These are phyloP conservation scores for Suhomyces bokatorum DNA, from an alignment of 1,139 yeast species.

Conservation along the genomic window DNA sequence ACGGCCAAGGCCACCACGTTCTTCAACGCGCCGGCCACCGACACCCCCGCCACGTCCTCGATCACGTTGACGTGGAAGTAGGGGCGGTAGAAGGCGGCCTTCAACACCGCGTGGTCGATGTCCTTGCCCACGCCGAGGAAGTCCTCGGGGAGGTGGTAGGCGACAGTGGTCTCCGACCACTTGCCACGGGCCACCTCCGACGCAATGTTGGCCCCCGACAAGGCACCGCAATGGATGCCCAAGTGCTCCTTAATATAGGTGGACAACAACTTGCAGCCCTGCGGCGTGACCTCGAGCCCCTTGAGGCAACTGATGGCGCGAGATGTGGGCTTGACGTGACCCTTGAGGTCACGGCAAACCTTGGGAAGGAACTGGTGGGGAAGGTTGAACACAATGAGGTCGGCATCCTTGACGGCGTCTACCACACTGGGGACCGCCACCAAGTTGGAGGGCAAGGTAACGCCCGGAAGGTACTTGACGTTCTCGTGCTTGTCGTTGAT, in stretches of 20 bases:
- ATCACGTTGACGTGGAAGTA: conserved; percentile 52
- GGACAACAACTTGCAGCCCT: conserved; percentile 47
- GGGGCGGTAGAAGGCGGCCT: conserved; percentile 48
- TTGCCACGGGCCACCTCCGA: conserved; percentile 49
- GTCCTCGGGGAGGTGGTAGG: conserved; percentile 42
- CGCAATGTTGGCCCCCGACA: conserved; percentile 52
- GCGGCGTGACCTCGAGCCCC: conserved; percentile 48
- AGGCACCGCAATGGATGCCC: conserved; percentile 48
- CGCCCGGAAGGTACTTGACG: conserved; percentile 48
- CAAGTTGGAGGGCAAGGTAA: conserved; percentile 45
- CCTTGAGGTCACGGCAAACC: conserved; percentile 40
- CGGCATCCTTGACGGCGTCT: conserved; percentile 43
- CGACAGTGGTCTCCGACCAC: conserved; percentile 54
- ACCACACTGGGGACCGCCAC: conserved; percentile 42
- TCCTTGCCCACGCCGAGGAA: conserved; percentile 45
- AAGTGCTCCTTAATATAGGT: conserved; percentile 45
- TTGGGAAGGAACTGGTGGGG: conserved; percentile 51
- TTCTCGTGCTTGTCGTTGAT: conserved; percentile 48
- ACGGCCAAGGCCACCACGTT: conserved; percentile 51
- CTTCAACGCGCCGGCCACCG: conserved; percentile 53
- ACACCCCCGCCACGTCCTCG: conserved; percentile 50
- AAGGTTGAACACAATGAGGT: conserved; percentile 47
- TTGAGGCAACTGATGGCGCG: conserved; percentile 51
- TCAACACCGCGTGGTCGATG: conserved; percentile 42
- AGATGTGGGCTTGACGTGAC: conserved; percentile 38